These are phyloP conservation scores for Coemansia sp. DNA, from an alignment of 192 early-diverging fungal genomes.

Conservation along the genomic window DNA sequence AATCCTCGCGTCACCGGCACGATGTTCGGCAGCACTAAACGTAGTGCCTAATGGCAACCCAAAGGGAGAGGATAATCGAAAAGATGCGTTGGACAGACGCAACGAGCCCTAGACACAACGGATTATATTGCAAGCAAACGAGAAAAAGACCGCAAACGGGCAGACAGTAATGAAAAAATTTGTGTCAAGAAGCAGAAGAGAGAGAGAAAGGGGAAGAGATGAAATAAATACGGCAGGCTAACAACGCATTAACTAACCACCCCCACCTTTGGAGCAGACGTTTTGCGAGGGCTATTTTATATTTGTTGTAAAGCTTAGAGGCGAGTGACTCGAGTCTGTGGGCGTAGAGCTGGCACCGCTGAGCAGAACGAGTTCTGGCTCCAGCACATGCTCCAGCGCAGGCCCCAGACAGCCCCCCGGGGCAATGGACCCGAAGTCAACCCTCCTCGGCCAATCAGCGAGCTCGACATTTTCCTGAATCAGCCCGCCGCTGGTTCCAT, in stretches of 20 bases:
- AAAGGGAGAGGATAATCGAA: too few relatives aligned
- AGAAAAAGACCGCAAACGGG: neutral
- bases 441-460: slow-evolving; percentile 2
- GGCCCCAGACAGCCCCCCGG: too few relatives aligned
- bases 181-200: neutral
- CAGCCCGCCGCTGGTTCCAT: neutral
- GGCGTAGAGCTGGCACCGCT: neutral
- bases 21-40: too few relatives aligned
- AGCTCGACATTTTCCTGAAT: neutral
- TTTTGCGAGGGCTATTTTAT: neutral
- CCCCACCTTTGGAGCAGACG: neutral
- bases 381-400: neutral
- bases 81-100: too few relatives aligned
- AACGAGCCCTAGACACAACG: neutral
- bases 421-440: slow-evolving; percentile 4
- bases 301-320: too few relatives aligned
- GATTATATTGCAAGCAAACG: neutral
- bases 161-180: neutral
- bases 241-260: neutral
- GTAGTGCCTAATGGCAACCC: too few relatives aligned
- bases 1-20: too few relatives aligned
- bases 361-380: neutral
- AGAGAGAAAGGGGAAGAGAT: neutral
- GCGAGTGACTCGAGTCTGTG: too few relatives aligned
- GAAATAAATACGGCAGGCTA: neutral